Evolutionary conservation across 345 rosid genomes (phyloP), one percentile per base, ranked within the genome.

Genomic region (Noccaea caerulescens): DNA sequence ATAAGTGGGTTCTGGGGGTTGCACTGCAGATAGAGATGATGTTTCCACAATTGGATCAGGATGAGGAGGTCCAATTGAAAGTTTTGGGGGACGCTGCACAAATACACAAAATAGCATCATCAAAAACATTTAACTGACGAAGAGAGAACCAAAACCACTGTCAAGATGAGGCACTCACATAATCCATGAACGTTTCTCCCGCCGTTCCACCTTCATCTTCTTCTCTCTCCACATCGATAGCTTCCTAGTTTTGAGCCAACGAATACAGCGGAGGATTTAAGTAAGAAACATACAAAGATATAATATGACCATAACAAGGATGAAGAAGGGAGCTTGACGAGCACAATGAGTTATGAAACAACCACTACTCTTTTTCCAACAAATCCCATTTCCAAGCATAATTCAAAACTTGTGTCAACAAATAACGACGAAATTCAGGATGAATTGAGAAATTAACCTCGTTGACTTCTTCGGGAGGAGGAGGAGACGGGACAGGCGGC

Each of bases 21-120:
- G 96, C 63, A 93, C 85, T 34, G 98, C 98, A 71, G 98, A 93
- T 63, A 93, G 83, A 10, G 96, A 93, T 56, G 98, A 91, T 54
- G 96, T 93, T 82, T 93, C 98, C 71, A 89, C 97, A 50, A 93
- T 81, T 51, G 98, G 92, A 88, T 93, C 97, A 32, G 97, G 98
- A 78, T 93, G 98, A 76, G 93, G 89, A 20, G 90, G 96, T 58
- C 97, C 99, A 43, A 93, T 87, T 46, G 96, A 87, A 62, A 93
- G 82, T 63, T 93, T 93, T 34, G 89, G 87, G 14, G 99, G 99
- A 27, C 88, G 88, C 98, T 93, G 82, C 85, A 68, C 10, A 54
- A 58, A 23, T 6, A 68, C 18, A 58, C 43, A 68, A 37, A 56
- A 32, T 16, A 73, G 30, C 3, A 4, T 72, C 70, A 34, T 34